phyloP scores from a whole-genome alignment of 179 eudicot genomes.

The Vitellaria paradoxa region DNA sequence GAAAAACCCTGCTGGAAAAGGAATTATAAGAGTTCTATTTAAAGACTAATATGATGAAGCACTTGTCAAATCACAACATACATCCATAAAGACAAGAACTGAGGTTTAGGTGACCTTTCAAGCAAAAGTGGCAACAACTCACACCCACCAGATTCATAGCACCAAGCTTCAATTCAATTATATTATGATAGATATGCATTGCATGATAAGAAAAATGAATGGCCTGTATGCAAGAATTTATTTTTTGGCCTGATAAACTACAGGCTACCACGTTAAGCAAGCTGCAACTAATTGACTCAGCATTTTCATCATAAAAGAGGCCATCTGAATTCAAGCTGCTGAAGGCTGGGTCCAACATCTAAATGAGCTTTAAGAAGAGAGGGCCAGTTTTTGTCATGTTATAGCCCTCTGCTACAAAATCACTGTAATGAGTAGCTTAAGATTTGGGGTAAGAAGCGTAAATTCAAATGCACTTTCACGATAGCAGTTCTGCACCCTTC shows the following conservation, averaged over 20 bases:
- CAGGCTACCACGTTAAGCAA: too few relatives aligned
- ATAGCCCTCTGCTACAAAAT: neutral
- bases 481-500: neutral
- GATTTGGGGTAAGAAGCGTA: constrained; percentile 9
- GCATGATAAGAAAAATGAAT: neutral
- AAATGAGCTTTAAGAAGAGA: neutral
- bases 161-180: neutral
- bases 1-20: neutral
- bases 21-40: neutral
- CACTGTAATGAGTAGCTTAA: neutral
- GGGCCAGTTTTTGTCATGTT: neutral
- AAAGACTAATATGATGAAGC: neutral
- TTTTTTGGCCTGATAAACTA: too few relatives aligned
- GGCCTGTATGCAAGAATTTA: neutral
- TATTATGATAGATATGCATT: neutral
- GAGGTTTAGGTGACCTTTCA: constrained; percentile 13
- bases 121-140: neutral
- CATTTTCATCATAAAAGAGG: neutral
- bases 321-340: neutral
- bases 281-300: too few relatives aligned
- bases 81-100: constrained; percentile 9
- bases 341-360: too few relatives aligned
- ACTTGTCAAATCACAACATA: neutral
- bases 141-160: neutral
- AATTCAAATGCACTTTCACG: neutral